Conservation (phyloP, 148 eudicot genomes). For the Silene latifolia region DNA sequence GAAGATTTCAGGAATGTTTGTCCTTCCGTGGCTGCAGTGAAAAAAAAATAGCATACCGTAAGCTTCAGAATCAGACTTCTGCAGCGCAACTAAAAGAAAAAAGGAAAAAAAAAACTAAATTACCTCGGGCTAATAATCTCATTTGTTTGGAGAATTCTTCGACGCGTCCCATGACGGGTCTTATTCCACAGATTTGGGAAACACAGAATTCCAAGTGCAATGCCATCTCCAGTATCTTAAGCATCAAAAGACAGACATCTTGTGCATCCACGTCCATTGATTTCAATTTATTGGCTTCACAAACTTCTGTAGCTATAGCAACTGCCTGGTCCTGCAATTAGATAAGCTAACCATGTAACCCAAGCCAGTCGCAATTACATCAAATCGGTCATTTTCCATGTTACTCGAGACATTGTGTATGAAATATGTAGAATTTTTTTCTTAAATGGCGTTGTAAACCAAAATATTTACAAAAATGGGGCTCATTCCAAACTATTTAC, state of each 20-base stretch:
- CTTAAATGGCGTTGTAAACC: no score
- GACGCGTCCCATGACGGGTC: slow-evolving; percentile 79
- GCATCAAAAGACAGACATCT: slow-evolving; percentile 55
- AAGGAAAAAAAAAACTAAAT: background rate
- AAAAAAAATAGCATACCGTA: background rate
- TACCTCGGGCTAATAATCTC: slow-evolving; percentile 65
- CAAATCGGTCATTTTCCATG: background rate
- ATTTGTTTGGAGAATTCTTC: slow-evolving; percentile 83
- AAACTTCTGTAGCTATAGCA: slow-evolving; percentile 70
- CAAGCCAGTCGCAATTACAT: background rate
- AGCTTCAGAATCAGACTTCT: background rate
- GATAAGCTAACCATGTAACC: background rate
- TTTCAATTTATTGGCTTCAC: slow-evolving; percentile 62
- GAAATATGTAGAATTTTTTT: no score
- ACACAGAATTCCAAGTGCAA: slow-evolving; percentile 78
- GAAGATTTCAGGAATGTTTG: slow-evolving; percentile 54
- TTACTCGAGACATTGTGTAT: background rate
- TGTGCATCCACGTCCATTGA: slow-evolving; percentile 47
- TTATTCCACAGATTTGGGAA: slow-evolving; percentile 76
- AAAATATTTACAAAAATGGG: no score
- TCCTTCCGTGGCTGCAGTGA: slow-evolving; percentile 58
- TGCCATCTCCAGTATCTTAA: slow-evolving; percentile 71
- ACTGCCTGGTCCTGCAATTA: slow-evolving; percentile 76
- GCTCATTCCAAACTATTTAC: no score
- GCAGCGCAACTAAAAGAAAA: no score